Percentiles rank a stretch among this genome's conserved stretches.
Evolutionary conservation across 495 filamentous ascomycete species (phyloP).

Genomic region (Xeromyces bisporus): DNA sequence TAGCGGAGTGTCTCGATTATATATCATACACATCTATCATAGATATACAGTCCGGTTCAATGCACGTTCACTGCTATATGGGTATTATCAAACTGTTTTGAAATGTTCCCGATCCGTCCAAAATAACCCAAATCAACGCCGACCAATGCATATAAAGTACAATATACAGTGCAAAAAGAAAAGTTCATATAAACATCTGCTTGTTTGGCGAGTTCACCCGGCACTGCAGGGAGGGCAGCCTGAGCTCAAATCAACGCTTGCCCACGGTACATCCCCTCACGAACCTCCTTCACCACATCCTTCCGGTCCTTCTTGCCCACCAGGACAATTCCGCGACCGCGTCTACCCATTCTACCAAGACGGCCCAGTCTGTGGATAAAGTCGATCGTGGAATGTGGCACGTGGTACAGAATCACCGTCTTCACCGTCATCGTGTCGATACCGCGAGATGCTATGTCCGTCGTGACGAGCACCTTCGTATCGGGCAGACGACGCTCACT

Average conservation of each 20-base stretch:
- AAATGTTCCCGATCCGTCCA: background rate
- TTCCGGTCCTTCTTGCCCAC: slow-evolving; percentile 78
- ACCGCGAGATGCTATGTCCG: slow-evolving; percentile 79
- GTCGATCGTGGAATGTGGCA: slow-evolving; percentile 89
- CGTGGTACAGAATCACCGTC: slow-evolving; percentile 85
- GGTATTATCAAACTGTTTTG: too few relatives aligned
- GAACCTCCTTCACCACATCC: slow-evolving; percentile 83
- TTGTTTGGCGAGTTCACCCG: background rate
- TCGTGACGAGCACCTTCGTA: slow-evolving; percentile 82
- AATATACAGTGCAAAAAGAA: too few relatives aligned
- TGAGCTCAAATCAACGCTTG: slow-evolving; percentile 76
- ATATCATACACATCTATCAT: too few relatives aligned
- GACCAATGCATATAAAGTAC: background rate
- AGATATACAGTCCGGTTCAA: too few relatives aligned
- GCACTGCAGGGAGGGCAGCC: background rate
- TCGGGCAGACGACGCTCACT: slow-evolving; percentile 34
- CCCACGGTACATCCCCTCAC: slow-evolving; percentile 85
- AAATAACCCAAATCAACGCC: background rate
- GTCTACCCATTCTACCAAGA: slow-evolving; percentile 79
- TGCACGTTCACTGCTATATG: background rate
- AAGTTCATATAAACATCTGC: too few relatives aligned
- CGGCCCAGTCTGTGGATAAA: slow-evolving; percentile 91
- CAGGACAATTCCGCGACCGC: slow-evolving; percentile 76
- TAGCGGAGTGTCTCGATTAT: too few relatives aligned
- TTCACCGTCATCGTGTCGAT: slow-evolving; percentile 89